phyloP scores from a whole-genome alignment of 2,329 filamentous ascomycete genomes.

The Thelonectria discophora region DNA sequence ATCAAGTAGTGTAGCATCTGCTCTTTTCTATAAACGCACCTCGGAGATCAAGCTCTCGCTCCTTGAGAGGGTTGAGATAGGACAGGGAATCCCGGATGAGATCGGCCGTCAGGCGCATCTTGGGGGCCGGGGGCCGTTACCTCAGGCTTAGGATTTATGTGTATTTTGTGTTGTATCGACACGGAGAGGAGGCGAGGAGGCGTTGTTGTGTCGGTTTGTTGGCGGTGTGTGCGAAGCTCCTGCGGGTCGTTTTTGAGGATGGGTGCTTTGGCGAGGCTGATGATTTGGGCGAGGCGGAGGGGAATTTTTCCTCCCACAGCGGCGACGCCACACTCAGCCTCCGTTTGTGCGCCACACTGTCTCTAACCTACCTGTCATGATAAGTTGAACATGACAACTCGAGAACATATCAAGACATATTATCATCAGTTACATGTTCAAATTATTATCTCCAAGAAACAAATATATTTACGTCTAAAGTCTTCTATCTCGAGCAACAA shows the following conservation, averaged over 20 bases:
- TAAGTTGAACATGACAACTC: neutral
- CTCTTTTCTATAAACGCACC: constrained; percentile 97
- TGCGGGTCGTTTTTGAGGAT: constrained; percentile 13
- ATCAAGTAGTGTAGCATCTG: constrained; percentile 86
- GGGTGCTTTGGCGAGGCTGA: constrained; percentile 43
- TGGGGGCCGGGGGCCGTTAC: constrained; percentile 45
- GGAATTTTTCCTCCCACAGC: constrained; percentile 44
- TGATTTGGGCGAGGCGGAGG: constrained; percentile 42
- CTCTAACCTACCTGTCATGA: neutral
- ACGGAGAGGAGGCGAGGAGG: too few species aligned
- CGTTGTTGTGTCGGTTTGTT: constrained; percentile 11
- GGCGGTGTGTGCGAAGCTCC: constrained; percentile 26
- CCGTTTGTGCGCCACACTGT: constrained; percentile 16
- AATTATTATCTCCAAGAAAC: too few species aligned
- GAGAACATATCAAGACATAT: too few species aligned
- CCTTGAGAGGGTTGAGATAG: constrained; percentile 98
- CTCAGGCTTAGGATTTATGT: constrained; percentile 27
- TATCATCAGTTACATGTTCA: too few species aligned
- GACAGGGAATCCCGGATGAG: constrained; percentile 94
- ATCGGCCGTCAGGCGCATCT: constrained; percentile 95
- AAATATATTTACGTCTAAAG: neutral
- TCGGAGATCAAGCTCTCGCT: constrained; percentile 99
- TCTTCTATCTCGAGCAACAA: neutral
- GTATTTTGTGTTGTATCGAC: constrained; percentile 5
- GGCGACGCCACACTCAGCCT: constrained; percentile 29